Evolutionary conservation across 192 early-diverging fungal genomes (phyloP).

Genomic region (Umbelopsis ramanniana): DNA sequence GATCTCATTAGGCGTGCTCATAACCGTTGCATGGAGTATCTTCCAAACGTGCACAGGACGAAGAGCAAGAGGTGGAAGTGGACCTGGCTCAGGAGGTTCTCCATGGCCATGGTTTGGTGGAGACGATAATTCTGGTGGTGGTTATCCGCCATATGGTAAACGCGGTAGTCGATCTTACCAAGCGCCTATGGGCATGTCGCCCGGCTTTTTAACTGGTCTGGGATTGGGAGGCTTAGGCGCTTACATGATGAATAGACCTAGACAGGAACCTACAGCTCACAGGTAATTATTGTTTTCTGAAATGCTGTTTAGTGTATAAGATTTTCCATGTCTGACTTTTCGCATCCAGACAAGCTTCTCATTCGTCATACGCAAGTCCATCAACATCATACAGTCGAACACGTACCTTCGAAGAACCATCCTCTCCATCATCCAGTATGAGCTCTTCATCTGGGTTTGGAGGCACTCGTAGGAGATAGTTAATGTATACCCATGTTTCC

Average conservation of each 20-base stretch:
- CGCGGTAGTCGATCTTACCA: neutral
- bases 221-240: constrained; percentile 36
- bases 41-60: neutral
- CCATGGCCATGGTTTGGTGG: constrained; percentile 17
- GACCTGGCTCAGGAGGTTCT: neutral
- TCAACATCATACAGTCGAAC: neutral
- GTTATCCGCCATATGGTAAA: neutral
- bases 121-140: neutral
- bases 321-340: neutral
- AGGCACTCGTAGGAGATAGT: constrained; percentile 33
- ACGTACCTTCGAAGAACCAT: constrained; percentile 13
- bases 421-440: constrained; percentile 25
- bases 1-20: neutral
- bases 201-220: constrained; percentile 45
- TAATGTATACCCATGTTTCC: neutral
- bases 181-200: constrained; percentile 20
- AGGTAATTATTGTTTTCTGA: neutral
- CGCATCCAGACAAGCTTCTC: neutral
- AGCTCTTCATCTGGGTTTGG: constrained; percentile 38
- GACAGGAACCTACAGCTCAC: neutral
- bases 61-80: neutral
- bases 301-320: no score
- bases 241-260: constrained; percentile 30
- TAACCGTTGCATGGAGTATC: neutral
- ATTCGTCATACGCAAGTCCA: constrained; percentile 16